Conservation (phyloP, 78 protist species). For the Dictyostelium intermedium region DNA sequence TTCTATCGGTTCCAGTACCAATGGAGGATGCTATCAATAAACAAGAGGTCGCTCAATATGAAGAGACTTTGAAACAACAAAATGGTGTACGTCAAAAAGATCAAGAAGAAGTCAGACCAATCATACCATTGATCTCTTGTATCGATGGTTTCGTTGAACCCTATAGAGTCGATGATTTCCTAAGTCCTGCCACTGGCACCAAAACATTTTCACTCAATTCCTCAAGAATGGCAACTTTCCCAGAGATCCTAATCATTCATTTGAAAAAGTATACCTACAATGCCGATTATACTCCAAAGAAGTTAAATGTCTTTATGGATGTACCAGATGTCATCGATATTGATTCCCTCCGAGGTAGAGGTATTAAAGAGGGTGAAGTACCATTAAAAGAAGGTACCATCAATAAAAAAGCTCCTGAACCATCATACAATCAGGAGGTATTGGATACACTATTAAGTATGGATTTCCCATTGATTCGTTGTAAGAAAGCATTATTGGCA, state of each 20-base stretch:
- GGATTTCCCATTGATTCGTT: slow-evolving; percentile 80
- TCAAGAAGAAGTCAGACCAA: slow-evolving; percentile 73
- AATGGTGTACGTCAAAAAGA: slow-evolving; percentile 6
- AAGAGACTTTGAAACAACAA: background rate
- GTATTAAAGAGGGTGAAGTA: slow-evolving; percentile 74
- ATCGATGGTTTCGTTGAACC: slow-evolving; percentile 16
- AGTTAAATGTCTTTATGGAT: slow-evolving; percentile 84
- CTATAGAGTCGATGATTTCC: slow-evolving; percentile 77
- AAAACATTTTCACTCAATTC: slow-evolving; percentile 78
- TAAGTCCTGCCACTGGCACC: slow-evolving; percentile 65
- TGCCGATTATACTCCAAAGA: slow-evolving; percentile 87
- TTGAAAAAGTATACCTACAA: slow-evolving; percentile 80
- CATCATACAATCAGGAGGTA: slow-evolving; percentile 7
- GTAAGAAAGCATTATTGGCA: slow-evolving; percentile 36
- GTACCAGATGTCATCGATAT: slow-evolving; percentile 87
- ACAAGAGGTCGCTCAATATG: slow-evolving; percentile 24
- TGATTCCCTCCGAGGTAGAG: slow-evolving; percentile 63
- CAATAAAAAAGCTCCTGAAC: background rate
- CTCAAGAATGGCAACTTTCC: slow-evolving; percentile 84
- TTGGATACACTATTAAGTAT: slow-evolving; percentile 73
- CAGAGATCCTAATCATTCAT: slow-evolving; percentile 83
- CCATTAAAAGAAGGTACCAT: slow-evolving; percentile 64
- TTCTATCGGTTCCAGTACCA: slow-evolving; percentile 67
- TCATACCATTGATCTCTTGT: slow-evolving; percentile 76
- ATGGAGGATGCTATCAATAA: slow-evolving; percentile 74